Percentiles rank a stretch among this genome's conserved stretches.
These are phyloP conservation scores for Phytophthora pini DNA, from an alignment of 352 stramenopile genomes.

Conservation along the genomic window DNA sequence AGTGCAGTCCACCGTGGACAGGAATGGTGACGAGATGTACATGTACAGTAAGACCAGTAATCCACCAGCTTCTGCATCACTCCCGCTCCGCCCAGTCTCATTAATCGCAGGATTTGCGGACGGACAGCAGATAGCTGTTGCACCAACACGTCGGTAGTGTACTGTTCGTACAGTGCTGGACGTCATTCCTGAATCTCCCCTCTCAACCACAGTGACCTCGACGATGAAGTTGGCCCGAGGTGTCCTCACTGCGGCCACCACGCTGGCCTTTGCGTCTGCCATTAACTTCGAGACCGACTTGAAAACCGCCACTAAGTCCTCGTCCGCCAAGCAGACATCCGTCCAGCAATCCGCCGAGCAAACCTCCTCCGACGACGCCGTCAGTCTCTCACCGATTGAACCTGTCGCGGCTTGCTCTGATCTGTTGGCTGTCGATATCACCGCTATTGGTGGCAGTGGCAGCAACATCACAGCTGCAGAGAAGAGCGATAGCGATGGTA, in stretches of 20 bases:
- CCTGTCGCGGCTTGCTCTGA: slow-evolving; percentile 32
- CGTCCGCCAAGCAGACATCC: slow-evolving; percentile 9
- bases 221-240: slow-evolving; percentile 19
- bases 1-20: slow-evolving; percentile 6
- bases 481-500: slow-evolving; percentile 32
- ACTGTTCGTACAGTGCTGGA: slow-evolving; percentile 13
- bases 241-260: neutral
- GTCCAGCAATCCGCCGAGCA: slow-evolving; percentile 8
- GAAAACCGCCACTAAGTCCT: slow-evolving; percentile 3
- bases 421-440: slow-evolving; percentile 35
- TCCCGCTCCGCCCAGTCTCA: neutral
- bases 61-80: neutral
- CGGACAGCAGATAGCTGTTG: slow-evolving; percentile 14
- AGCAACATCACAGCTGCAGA: slow-evolving; percentile 32
- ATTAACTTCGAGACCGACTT: slow-evolving; percentile 16
- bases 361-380: slow-evolving; percentile 17
- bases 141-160: slow-evolving; percentile 9
- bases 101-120: slow-evolving; percentile 2
- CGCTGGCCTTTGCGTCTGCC: slow-evolving; percentile 2
- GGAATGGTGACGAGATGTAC: slow-evolving; percentile 3
- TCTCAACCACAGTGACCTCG: neutral
- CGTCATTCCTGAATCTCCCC: slow-evolving; percentile 19
- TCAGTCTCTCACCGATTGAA: slow-evolving; percentile 28
- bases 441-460: slow-evolving; percentile 29
- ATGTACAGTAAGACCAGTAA: too few relatives aligned